Base-by-base conservation (phyloP, 441 rosid species). In the Croton laevigatus region DNA sequence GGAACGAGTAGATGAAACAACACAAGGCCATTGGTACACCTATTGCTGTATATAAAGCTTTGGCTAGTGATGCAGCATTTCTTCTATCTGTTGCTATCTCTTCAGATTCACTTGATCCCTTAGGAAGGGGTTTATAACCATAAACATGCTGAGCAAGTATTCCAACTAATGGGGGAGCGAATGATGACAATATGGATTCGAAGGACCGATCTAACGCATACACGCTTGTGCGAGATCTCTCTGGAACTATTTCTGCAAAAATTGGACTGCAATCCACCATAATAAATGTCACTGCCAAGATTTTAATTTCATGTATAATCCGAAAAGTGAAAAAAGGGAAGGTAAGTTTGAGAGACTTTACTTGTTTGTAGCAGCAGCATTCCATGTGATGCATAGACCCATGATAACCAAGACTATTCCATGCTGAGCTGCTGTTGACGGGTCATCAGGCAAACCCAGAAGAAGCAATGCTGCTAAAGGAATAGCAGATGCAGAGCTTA, bases 401-500 rank as follows among this genome's bases (percentile, higher is more conserved):
- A 84, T 80, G 73, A 81, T 22, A 17, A 70, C 59, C 60, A 70
- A 20, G 19, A 85, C 81, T 13, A 89, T 34, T 38, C 92, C 96
- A 51, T 88, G 85, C 57, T 72, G 65, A 12, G 62, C 64, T 37
- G 71, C 80, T 2, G 88, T 81, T 66, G 97, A 85, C 60, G 94
- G 95, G 80, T 89, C 81, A 78, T 93, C 84, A 0, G 90, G 90
- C 77, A 93, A 81, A 42, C 79, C 82, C 70, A 91, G 82, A 57
- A 93, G 78, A 76, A 91, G 90, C 45, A 93, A 34, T 16, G 97
- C 97, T 11, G 96, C 89, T 3, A 93, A 83, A 38, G 96, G 97
- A 71, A 91, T 88, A 3, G 89, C 94, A 22, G 89, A 89, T 34
- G 86, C 91, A 4, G 97, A 91, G 77, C 91, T 91, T 66, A 93